Percentiles rank a stretch among this genome's conserved stretches.
phyloP scores from a whole-genome alignment of 1,139 yeast genomes.

The Taiozyma sp. region DNA sequence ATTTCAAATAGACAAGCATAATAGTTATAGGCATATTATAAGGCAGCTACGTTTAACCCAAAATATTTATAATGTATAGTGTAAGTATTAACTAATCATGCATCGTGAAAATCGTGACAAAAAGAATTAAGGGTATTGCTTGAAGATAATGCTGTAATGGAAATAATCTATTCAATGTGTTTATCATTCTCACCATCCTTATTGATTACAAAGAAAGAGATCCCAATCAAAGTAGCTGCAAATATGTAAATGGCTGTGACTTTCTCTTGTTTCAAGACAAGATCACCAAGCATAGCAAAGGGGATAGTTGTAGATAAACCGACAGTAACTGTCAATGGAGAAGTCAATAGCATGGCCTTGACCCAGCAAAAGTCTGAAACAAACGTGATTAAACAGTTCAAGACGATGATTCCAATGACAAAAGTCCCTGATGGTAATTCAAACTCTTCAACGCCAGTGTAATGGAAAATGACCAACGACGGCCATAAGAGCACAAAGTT shows the following conservation, averaged over 20 bases:
- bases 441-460: constrained; percentile 58
- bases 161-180: constrained; percentile 9
- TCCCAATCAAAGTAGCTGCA: constrained; percentile 77
- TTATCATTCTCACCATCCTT: constrained; percentile 63
- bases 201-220: constrained; percentile 81
- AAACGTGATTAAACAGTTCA: constrained; percentile 74
- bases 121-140: not conserved
- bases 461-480: constrained; percentile 56
- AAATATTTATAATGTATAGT: not conserved
- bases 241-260: constrained; percentile 58
- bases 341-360: constrained; percentile 84
- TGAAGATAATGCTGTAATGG: not conserved
- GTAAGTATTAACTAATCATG: not conserved
- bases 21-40: too few species aligned
- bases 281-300: constrained; percentile 88
- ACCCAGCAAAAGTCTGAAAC: constrained; percentile 95
- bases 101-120: not conserved
- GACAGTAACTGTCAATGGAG: constrained; percentile 92
- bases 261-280: constrained; percentile 59
- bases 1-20: not conserved
- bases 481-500: constrained; percentile 84
- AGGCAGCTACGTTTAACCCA: not conserved
- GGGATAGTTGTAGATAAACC: constrained; percentile 94
- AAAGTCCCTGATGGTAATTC: constrained; percentile 55
- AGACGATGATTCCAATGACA: constrained; percentile 47